Evolutionary conservation across 2,329 filamentous ascomycete genomes (phyloP).

Genomic region (Ramularia endophylla): DNA sequence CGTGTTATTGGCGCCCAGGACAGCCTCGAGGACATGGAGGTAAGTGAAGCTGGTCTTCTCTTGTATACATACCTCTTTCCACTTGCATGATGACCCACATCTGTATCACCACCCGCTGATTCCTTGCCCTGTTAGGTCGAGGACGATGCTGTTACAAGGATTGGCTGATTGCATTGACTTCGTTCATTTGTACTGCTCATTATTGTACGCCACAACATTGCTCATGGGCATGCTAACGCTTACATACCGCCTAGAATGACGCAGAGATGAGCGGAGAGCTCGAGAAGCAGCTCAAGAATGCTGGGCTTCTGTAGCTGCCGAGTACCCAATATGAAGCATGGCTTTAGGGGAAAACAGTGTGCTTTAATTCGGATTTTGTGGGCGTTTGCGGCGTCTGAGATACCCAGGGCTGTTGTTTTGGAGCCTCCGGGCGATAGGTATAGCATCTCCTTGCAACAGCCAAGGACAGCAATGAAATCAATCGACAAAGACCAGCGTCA

Average conservation of each 20-base stretch:
- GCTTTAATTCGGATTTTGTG: constrained; percentile 27
- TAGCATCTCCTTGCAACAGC: constrained; percentile 25
- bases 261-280: constrained; percentile 21
- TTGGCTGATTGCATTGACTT: constrained; percentile 44
- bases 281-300: constrained; percentile 25
- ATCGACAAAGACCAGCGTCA: background rate
- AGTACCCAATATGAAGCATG: constrained; percentile 24
- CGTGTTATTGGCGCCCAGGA: constrained; percentile 96
- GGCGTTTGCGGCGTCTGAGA: constrained; percentile 23
- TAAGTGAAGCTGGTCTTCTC: constrained; percentile 49
- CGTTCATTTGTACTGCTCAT: constrained; percentile 14
- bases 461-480: constrained; percentile 26
- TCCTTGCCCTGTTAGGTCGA: constrained; percentile 30
- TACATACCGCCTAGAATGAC: constrained; percentile 16
- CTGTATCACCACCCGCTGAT: constrained; percentile 27
- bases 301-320: constrained; percentile 25
- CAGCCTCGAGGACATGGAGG: constrained; percentile 98
- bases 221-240: constrained; percentile 13
- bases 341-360: constrained; percentile 24
- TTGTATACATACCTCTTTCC: constrained; percentile 4
- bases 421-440: constrained; percentile 26
- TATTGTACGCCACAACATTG: constrained; percentile 3
- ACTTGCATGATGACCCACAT: constrained; percentile 6
- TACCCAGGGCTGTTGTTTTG: constrained; percentile 25
- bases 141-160: constrained; percentile 51